These are phyloP conservation scores for Acanthamoeba divionensis DNA, from an alignment of 208 protist species.

Conservation along the genomic window DNA sequence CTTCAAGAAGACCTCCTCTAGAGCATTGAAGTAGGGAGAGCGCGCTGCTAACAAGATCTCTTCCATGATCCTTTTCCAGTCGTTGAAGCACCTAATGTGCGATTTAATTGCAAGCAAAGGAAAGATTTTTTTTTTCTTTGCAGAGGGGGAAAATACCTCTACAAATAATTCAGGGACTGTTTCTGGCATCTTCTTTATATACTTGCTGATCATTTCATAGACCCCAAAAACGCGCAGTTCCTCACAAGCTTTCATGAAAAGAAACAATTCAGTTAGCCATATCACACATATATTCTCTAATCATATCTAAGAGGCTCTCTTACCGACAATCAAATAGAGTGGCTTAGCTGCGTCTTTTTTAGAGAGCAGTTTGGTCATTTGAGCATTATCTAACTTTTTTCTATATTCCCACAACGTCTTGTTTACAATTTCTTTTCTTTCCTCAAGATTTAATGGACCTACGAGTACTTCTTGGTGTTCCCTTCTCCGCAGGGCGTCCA, in stretches of 20 bases:
- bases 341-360: conserved; percentile 55
- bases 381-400: conserved; percentile 51
- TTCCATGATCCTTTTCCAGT: conserved; percentile 52
- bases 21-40: conserved; percentile 44
- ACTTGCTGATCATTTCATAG: conserved; percentile 48
- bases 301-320: no score
- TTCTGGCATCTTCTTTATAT: conserved; percentile 27
- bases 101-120: neutral
- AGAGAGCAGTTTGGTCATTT: neutral
- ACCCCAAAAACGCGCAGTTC: conserved; percentile 56
- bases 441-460: neutral
- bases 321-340: conserved; percentile 12
- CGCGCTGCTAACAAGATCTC: conserved; percentile 19
- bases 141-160: neutral
- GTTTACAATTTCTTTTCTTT: conserved; percentile 27
- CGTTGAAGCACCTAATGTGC: neutral
- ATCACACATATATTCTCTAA: no score
- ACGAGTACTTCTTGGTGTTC: neutral
- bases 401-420: conserved; percentile 35
- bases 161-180: conserved; percentile 41
- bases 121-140: neutral
- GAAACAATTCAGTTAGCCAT: no score
- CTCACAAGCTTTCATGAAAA: conserved; percentile 53
- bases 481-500: neutral
- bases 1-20: conserved; percentile 35